Conservation (phyloP, 306 rosid genomes). For the Begonia peltatifolia region DNA sequence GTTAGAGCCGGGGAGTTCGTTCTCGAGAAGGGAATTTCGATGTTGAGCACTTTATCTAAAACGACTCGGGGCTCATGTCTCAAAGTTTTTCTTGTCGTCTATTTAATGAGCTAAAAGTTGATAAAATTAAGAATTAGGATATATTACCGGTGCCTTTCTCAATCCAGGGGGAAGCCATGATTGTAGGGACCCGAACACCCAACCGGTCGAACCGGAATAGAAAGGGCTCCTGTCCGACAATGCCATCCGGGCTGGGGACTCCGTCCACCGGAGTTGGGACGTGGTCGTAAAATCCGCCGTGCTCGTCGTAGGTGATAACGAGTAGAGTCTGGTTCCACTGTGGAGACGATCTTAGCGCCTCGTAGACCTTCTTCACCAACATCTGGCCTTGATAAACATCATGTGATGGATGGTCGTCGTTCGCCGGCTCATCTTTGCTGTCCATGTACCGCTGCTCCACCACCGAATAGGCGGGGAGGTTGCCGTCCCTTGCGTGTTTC, state of each 20-base stretch:
- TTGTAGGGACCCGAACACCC: conserved; percentile 85
- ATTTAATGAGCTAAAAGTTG: no score
- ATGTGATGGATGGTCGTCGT: conserved; percentile 89
- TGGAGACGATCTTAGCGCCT: conserved; percentile 66
- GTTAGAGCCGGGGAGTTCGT: no score
- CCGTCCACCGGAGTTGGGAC: conserved; percentile 60
- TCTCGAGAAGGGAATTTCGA: no score
- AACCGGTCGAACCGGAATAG: conserved; percentile 48
- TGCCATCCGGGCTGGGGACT: conserved; percentile 70
- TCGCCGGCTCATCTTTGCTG: conserved; percentile 31
- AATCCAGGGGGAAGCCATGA: conserved; percentile 80
- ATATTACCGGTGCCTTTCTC: conserved; percentile 47
- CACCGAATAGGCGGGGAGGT: conserved; percentile 44
- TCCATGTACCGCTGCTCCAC: conserved; percentile 81
- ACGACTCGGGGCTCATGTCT: no score
- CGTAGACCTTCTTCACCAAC: conserved; percentile 86
- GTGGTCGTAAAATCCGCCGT: conserved; percentile 81
- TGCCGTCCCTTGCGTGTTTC: conserved; percentile 37
- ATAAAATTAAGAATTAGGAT: no score
- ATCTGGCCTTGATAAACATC: conserved; percentile 72
- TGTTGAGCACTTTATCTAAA: no score
- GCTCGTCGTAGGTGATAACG: conserved; percentile 75
- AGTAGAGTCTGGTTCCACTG: conserved; percentile 75
- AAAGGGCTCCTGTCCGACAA: conserved; percentile 60
- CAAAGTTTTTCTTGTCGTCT: no score